These are phyloP conservation scores for Pulchroboletus neoregius DNA, from an alignment of 1,284 basidiomycete species.

Conservation along the genomic window DNA sequence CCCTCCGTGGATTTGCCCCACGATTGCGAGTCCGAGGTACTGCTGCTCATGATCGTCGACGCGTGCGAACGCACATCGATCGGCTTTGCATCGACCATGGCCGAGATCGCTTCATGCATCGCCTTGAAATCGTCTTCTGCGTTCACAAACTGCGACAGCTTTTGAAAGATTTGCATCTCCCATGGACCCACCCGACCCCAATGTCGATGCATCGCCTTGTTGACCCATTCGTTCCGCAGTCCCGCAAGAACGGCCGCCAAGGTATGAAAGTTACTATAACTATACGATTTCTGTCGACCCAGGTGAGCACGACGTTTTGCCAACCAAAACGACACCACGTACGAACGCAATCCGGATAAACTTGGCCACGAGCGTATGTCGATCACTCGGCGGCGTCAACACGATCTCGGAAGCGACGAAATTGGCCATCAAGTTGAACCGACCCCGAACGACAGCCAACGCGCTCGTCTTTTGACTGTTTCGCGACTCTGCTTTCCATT, in stretches of 20 bases:
- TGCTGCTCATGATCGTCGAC: constrained; percentile 46
- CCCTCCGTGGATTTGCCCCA: constrained; percentile 45
- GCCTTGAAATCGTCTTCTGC: constrained; percentile 71
- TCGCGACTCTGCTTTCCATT: constrained; percentile 62
- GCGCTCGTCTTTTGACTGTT: constrained; percentile 62
- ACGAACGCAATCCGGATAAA: constrained; percentile 88
- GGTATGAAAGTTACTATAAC: constrained; percentile 75
- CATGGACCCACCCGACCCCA: constrained; percentile 69
- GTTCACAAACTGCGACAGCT: constrained; percentile 69
- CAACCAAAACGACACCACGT: constrained; percentile 30
- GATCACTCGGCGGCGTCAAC: constrained; percentile 61
- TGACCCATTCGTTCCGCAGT: constrained; percentile 70
- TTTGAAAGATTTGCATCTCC: constrained; percentile 75
- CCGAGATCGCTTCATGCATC: constrained; percentile 63
- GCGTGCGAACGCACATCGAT: constrained; percentile 48
- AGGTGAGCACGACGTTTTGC: constrained; percentile 6
- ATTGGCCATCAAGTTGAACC: constrained; percentile 84
- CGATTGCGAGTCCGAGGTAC: constrained; percentile 35
- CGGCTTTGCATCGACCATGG: constrained; percentile 62
- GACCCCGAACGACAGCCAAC: constrained; percentile 72
- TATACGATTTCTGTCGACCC: constrained; percentile 71
- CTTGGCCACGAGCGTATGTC: constrained; percentile 68
- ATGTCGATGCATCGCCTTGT: constrained; percentile 60
- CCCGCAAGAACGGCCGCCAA: constrained; percentile 81
- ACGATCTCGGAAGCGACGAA: constrained; percentile 82